Evolutionary conservation across 352 stramenopile genomes (phyloP), one percentile per base, ranked within the genome.

Genomic region (Phytophthora podocarpi): DNA sequence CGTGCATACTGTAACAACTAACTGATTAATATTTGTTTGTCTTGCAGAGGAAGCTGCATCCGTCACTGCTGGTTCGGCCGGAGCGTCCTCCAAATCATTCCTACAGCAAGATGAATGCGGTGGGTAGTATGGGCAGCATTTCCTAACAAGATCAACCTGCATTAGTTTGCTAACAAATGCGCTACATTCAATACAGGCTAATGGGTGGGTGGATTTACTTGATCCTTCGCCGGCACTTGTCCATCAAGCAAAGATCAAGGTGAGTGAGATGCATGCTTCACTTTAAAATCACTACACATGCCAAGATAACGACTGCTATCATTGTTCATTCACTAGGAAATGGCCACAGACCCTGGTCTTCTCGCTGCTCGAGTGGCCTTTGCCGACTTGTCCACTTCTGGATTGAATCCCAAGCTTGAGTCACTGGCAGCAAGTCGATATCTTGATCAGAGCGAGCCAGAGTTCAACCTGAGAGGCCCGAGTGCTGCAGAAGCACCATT

Each of bases 81-180:
- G 85, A 94, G 30, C 82, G 85, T 18, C 85, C 85, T 12, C 85
- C 85, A 6, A 90, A 88, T 46, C 39, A 85, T 48, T 94, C 83
- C 0, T 94, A 93, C 71, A 93, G 62, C 55, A 80, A 80, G 7
- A 91, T 92, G 78, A 53, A 60, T 12, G 76, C 83, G n/a, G 85
- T 91, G 58, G 46, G 80, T 76, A 16, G 20, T 7, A 12, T 31
- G 24, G 1, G 8, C 10, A 27, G 11, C 9, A 35, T 18, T n/a
- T 21, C 37, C n/a, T n/a, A n/a, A n/a, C n/a, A n/a, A n/a, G n/a
- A n/a, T n/a, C n/a, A n/a, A n/a, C n/a, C n/a, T n/a, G n/a, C n/a
- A n/a, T n/a, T n/a, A n/a, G n/a, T 21, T 31, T 23, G 30, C 10
- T 53, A 21, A 43, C n/a, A 54, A n/a, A n/a, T n/a, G n/a, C n/a